A percentile compares a stretch with the other conserved stretches of the same genome.
Evolutionary conservation across 2,329 filamentous ascomycete species (phyloP).

Genomic region (Pseudogymnoascus sp.): DNA sequence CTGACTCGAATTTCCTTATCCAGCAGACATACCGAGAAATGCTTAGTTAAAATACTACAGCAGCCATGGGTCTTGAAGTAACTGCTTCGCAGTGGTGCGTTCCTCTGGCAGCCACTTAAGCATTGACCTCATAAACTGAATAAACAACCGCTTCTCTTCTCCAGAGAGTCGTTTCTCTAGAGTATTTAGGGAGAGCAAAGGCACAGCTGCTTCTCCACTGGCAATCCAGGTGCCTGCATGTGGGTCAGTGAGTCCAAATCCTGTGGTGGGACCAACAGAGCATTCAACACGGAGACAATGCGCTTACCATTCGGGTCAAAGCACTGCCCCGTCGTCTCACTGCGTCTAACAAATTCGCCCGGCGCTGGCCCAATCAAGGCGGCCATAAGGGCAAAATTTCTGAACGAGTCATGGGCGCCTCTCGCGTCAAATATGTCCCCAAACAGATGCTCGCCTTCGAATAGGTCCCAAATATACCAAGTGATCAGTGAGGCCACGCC

Average conservation of each 20-base stretch:
- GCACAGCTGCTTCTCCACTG: neutral
- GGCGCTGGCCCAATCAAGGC: conserved; percentile 33
- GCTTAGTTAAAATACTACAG: neutral
- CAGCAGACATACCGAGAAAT: neutral
- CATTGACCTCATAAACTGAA: conserved; percentile 26
- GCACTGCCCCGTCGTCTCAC: neutral
- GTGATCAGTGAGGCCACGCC: neutral
- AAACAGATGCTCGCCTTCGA: conserved; percentile 12
- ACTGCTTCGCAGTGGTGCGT: conserved; percentile 25
- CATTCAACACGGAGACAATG: neutral
- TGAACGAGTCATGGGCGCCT: conserved; percentile 26
- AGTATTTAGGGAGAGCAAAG: neutral
- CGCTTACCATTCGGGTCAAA: neutral
- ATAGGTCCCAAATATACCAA: conserved; percentile 12
- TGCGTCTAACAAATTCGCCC: conserved; percentile 19
- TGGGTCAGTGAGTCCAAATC: neutral
- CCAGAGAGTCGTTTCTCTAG: conserved; percentile 12
- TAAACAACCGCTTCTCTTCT: conserved; percentile 24
- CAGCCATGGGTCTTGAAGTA: conserved; percentile 22
- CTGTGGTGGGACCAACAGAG: neutral
- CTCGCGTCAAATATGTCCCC: conserved; percentile 1
- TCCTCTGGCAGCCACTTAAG: conserved; percentile 26
- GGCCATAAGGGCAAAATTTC: conserved; percentile 35
- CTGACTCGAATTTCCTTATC: too few species aligned
- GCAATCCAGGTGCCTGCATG: neutral